These are phyloP conservation scores for Bimuria novae-zelandiae DNA, from an alignment of 2,329 filamentous ascomycete genomes.

Conservation along the genomic window DNA sequence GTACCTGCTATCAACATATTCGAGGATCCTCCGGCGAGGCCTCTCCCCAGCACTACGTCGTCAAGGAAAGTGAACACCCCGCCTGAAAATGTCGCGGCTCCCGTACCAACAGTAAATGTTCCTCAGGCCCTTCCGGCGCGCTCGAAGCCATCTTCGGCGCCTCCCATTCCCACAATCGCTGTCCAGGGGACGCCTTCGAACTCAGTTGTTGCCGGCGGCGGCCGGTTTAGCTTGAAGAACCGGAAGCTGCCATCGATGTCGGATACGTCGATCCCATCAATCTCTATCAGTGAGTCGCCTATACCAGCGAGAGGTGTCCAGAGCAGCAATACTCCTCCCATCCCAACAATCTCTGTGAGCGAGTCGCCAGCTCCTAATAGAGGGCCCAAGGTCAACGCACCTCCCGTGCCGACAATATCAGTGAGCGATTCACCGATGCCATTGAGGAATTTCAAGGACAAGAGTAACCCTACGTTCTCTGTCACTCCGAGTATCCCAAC, in stretches of 20 bases:
- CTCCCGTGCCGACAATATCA: conserved; percentile 24
- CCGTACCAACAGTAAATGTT: conserved; percentile 55
- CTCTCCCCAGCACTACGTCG: conserved; percentile 28
- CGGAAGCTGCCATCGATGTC: conserved; percentile 17
- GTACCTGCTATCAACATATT: conserved; percentile 31
- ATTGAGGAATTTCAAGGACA: too few species aligned
- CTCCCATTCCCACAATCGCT: conserved; percentile 29
- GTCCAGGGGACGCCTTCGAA: conserved; percentile 33
- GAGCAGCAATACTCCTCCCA: conserved; percentile 12
- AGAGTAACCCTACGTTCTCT: conserved; percentile 23
- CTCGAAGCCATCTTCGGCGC: conserved; percentile 32
- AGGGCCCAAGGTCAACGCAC: conserved; percentile 19
- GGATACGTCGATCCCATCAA: conserved; percentile 10
- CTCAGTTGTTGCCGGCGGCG: conserved; percentile 23
- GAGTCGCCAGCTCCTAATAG: conserved; percentile 16
- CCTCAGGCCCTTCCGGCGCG: conserved; percentile 47
- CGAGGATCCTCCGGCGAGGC: conserved; percentile 34
- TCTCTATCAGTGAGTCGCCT: conserved; percentile 4
- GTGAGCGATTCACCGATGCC: conserved; percentile 26
- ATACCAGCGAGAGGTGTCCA: conserved; percentile 8
- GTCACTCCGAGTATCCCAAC: conserved; percentile 17
- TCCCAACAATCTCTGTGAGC: conserved; percentile 26
- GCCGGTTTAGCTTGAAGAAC: conserved; percentile 20
- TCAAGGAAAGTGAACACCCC: conserved; percentile 37
- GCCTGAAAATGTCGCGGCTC: conserved; percentile 21